phyloP scores from a whole-genome alignment of 495 filamentous ascomycete species.

The Penicillium argentinense region DNA sequence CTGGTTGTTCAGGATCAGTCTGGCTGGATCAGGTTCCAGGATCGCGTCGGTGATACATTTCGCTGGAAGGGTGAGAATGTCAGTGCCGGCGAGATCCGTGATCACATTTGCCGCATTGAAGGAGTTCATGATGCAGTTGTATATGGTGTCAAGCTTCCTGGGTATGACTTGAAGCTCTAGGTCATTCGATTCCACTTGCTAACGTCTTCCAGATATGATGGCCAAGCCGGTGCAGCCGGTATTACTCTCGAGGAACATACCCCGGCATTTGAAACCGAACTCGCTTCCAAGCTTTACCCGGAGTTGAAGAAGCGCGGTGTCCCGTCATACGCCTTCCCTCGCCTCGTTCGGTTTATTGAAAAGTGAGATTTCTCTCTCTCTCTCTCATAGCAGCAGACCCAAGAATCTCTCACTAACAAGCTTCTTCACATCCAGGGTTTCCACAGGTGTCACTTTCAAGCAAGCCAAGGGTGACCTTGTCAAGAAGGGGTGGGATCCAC shows the following conservation, averaged over 20 bases:
- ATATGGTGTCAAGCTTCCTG: slow-evolving; percentile 47
- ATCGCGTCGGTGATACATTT: slow-evolving; percentile 93
- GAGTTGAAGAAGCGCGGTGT: slow-evolving; percentile 50
- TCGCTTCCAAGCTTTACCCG: slow-evolving; percentile 37
- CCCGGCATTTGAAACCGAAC: slow-evolving; percentile 24
- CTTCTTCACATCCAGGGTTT: slow-evolving; percentile 35
- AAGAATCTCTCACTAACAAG: background rate
- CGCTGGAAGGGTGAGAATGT: slow-evolving; percentile 96
- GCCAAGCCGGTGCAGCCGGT: slow-evolving; percentile 51
- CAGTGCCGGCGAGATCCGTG: slow-evolving; percentile 67
- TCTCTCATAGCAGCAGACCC: background rate
- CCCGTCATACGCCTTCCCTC: slow-evolving; percentile 49
- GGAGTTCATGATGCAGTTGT: slow-evolving; percentile 51
- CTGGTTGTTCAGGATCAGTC: slow-evolving; percentile 69
- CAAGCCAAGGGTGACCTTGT: slow-evolving; percentile 49
- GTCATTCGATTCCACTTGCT: background rate
- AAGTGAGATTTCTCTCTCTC: slow-evolving; percentile 34
- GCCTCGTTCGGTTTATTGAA: slow-evolving; percentile 49
- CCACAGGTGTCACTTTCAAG: slow-evolving; percentile 52
- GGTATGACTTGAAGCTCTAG: slow-evolving; percentile 25
- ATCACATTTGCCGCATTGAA: slow-evolving; percentile 46
- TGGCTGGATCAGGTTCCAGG: slow-evolving; percentile 75
- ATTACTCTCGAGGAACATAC: slow-evolving; percentile 46
- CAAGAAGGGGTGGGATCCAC: slow-evolving; percentile 48
- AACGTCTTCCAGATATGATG: slow-evolving; percentile 43